phyloP scores from a whole-genome alignment of 106 monocot genomes.

The Vanilla planifolia region DNA sequence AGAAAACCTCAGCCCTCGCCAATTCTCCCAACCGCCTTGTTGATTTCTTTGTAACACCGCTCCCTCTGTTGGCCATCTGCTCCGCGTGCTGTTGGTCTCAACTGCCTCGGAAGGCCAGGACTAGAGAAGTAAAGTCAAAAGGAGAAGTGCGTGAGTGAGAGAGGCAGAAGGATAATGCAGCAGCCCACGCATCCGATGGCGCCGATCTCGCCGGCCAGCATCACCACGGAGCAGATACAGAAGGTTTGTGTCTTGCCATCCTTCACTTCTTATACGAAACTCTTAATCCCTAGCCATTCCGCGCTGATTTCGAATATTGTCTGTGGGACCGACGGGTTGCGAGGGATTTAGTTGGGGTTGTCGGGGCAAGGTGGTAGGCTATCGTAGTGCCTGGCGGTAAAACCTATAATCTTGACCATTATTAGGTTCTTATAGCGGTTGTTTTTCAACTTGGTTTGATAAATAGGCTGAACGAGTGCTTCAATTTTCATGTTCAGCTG shows the following conservation, averaged over 20 bases:
- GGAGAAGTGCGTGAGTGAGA: background rate
- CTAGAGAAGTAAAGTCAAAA: background rate
- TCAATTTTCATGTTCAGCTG: too few species aligned
- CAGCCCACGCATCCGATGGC: conserved; percentile 16
- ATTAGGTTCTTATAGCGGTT: background rate
- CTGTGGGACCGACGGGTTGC: background rate
- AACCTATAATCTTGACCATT: background rate
- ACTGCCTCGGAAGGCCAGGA: background rate
- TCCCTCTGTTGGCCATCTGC: background rate
- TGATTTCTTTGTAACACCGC: background rate
- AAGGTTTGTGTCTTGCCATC: conserved; percentile 15
- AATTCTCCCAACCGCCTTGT: too few species aligned
- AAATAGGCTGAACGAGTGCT: too few species aligned
- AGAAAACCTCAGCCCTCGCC: too few species aligned
- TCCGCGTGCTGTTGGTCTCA: background rate
- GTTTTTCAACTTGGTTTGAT: background rate
- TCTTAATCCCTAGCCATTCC: background rate
- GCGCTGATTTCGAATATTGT: background rate
- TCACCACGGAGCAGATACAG: conserved; percentile 44
- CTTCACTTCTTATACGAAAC: background rate
- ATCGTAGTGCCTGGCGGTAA: background rate
- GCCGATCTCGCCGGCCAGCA: conserved; percentile 17
- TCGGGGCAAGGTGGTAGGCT: background rate
- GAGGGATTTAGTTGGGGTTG: background rate
- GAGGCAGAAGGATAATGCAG: conserved; percentile 5